Conservation (phyloP, 768 basidiomycete species). For the Basidioascus undulatus region DNA sequence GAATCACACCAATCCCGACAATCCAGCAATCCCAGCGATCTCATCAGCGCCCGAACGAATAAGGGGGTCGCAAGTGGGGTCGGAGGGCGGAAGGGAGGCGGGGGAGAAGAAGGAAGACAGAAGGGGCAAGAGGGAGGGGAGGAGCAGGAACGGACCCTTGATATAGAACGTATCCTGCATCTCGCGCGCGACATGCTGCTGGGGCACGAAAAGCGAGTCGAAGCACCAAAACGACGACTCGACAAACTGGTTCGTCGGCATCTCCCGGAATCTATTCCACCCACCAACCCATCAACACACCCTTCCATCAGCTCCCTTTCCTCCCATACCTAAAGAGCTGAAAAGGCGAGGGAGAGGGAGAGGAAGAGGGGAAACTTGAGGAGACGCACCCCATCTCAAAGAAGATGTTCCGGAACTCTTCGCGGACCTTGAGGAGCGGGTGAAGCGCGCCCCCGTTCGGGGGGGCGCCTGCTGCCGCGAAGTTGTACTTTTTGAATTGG, state of each 20-base stretch:
- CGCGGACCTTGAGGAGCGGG: slow-evolving; percentile 86
- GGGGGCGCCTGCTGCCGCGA: slow-evolving; percentile 80
- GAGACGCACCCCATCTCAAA: slow-evolving; percentile 82
- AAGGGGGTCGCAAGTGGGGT: background rate
- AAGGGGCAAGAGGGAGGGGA: background rate
- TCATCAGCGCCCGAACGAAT: too few relatives aligned
- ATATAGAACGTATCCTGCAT: slow-evolving; percentile 97
- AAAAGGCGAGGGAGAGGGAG: background rate
- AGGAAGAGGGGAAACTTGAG: background rate
- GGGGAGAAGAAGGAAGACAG: background rate
- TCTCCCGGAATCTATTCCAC: slow-evolving; percentile 64
- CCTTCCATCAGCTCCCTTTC: too few relatives aligned
- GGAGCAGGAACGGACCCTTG: slow-evolving; percentile 32
- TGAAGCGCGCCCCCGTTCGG: slow-evolving; percentile 80
- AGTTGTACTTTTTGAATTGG: slow-evolving; percentile 93
- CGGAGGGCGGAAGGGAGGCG: background rate
- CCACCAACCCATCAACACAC: background rate
- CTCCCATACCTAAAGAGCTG: background rate
- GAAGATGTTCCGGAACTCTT: slow-evolving; percentile 93
- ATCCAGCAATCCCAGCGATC: too few relatives aligned
- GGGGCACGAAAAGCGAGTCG: slow-evolving; percentile 90
- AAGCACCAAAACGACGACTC: slow-evolving; percentile 99
- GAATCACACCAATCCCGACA: too few relatives aligned
- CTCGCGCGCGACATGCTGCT: slow-evolving; percentile 95
- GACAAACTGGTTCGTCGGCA: slow-evolving; percentile 88